phyloP scores from a whole-genome alignment of 495 filamentous ascomycete genomes.

The Saxophila tyrrhenica region DNA sequence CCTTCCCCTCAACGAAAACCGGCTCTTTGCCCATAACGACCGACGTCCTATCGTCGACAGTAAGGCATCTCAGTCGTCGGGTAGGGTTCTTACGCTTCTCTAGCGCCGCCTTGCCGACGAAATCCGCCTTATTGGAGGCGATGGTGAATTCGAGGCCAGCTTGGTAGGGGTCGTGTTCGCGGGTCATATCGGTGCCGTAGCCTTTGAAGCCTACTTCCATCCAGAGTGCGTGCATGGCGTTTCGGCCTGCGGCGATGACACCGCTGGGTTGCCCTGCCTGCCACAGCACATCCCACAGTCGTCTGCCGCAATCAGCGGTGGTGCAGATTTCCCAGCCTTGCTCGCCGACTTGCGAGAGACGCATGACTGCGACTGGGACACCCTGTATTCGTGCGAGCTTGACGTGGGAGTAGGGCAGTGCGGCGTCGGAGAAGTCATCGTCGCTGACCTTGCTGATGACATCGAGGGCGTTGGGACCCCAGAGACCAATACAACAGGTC shows the following conservation, averaged over 20 bases:
- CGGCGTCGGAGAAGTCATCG: constrained; percentile 34
- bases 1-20: constrained; percentile 30
- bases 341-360: constrained; percentile 41
- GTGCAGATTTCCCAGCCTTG: constrained; percentile 42
- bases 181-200: constrained; percentile 38
- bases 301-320: constrained; percentile 36
- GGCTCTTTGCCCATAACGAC: constrained; percentile 42
- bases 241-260: constrained; percentile 37
- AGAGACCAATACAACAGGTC: constrained; percentile 42
- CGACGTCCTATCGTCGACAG: constrained; percentile 36
- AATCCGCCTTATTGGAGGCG: constrained; percentile 28
- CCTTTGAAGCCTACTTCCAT: constrained; percentile 38
- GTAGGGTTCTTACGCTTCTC: constrained; percentile 21
- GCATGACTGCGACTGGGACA: constrained; percentile 34
- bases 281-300: constrained; percentile 38
- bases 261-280: constrained; percentile 37
- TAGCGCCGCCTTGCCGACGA: constrained; percentile 32
- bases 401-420: constrained; percentile 31
- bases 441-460: constrained; percentile 27
- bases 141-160: constrained; percentile 33
- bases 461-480: constrained; percentile 38
- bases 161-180: constrained; percentile 40
- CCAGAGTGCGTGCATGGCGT: constrained; percentile 38
- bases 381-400: constrained; percentile 30
- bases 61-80: constrained; percentile 33